Base-by-base conservation (phyloP, 1,284 basidiomycete species). In the Phylloporus sp. region DNA sequence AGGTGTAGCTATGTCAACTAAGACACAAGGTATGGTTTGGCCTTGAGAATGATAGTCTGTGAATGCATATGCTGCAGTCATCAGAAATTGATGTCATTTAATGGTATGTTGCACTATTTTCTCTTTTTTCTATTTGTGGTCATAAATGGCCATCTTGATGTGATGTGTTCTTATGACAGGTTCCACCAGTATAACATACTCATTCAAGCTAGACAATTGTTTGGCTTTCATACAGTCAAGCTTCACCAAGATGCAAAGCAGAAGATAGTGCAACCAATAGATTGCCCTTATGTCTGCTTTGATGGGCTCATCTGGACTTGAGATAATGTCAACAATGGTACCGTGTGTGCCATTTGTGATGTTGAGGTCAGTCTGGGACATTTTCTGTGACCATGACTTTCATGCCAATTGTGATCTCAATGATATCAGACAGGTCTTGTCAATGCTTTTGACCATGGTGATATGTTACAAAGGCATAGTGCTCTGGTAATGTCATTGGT, bases 311-410 rank as follows among this genome's bases (percentile, higher is more conserved):
- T n/a, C 23, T 17, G 57, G 17, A 29, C 14, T 4, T 1, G 37
- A 19, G 3, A 25, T n/a, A 12, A 60, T 47, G 49, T 55, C 10
- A 2, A 57, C 5, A 2, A 64, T 7, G 0, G 27, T 64, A 1
- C 62, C 19, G 2, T 14, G 15, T 25, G 66, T 59, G 0, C 66
- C 55, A 20, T 67, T 67, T 3, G 66, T 67, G 10, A 67, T 58
- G 14, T 65, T 45, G 0, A 67, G 63, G 10, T 67, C 45, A 5
- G 63, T 67, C 7, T 52, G 27, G n/a, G 0, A 62, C 20, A 3
- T 67, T 62, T 5, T 27, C 14, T 10, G 53, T 67, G 0, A 67
- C 59, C 43, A 65, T 64, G 1, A 64, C 59, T 8, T 43, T 64
- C 58, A 43, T 43, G 2, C 41, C 19, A 17, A 49, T 25, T 4